Evolutionary conservation across 495 filamentous ascomycete genomes (phyloP).

Genomic region (Articulospora tetracladia): DNA sequence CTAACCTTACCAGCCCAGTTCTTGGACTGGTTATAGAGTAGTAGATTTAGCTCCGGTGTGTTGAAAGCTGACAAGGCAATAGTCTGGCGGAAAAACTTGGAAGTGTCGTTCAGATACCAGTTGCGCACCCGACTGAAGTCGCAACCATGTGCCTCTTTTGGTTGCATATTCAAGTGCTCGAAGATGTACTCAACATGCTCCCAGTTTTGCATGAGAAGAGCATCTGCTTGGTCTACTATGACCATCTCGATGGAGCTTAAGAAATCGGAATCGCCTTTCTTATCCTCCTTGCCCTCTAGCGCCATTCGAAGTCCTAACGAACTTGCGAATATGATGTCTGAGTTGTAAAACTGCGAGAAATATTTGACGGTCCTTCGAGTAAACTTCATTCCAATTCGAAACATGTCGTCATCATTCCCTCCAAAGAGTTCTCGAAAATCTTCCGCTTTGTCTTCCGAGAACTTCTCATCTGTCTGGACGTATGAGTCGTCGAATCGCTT

Average conservation of each 20-base stretch:
- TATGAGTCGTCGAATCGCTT: constrained; percentile 87
- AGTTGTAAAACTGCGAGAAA: constrained; percentile 93
- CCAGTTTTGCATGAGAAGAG: constrained; percentile 97
- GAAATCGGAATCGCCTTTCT: constrained; percentile 87
- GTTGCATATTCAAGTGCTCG: constrained; percentile 86
- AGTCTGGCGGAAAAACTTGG: constrained; percentile 77
- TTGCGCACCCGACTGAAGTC: constrained; percentile 88
- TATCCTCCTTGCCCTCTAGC: constrained; percentile 70
- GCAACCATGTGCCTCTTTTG: constrained; percentile 84
- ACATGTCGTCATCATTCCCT: constrained; percentile 96
- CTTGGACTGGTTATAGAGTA: constrained; percentile 70
- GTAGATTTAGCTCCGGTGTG: constrained; percentile 81
- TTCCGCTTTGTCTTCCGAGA: constrained; percentile 68
- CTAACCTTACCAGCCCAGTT: constrained; percentile 78
- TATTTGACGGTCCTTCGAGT: constrained; percentile 93
- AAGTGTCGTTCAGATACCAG: constrained; percentile 88
- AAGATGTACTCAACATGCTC: constrained; percentile 90
- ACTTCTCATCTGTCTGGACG: constrained; percentile 58
- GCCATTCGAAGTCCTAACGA: constrained; percentile 87
- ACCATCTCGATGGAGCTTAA: constrained; percentile 88
- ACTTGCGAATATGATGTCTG: constrained; percentile 88
- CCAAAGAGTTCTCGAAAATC: constrained; percentile 89
- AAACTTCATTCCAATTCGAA: constrained; percentile 89
- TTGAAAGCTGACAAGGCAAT: constrained; percentile 76
- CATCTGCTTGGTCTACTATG: constrained; percentile 88